Evolutionary conservation across 1,139 yeast species (phyloP), one percentile per base, ranked within the genome.

Genomic region (Entelexis sorbosivorans): DNA sequence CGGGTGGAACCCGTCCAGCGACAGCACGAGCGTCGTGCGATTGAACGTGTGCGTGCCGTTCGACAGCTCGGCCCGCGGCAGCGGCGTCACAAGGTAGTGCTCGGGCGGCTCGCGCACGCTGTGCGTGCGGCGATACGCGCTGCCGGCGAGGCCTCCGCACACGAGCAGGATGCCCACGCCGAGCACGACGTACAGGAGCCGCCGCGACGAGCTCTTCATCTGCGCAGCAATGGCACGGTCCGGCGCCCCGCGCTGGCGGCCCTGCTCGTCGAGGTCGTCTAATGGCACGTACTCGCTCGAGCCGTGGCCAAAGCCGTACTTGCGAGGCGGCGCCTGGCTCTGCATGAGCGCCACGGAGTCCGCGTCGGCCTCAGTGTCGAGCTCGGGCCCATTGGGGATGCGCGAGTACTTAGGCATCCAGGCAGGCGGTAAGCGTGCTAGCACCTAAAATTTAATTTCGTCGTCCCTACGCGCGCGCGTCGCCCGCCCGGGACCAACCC

Each of bases 1-100:
- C 10, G 96, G 96, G 64, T 88, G 95, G 66, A 88, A 84, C 13
- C 96, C 96, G 63, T 85, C 96, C 39, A 88, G 66, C 0, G 95
- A 85, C 1, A 88, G 70, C 50, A 87, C 65, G 1, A 88, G 67
- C 0, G 96, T 88, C 4, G 95, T 79, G 20, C 93, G 86, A 59
- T 80, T 72, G 66, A 81, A 87, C 1, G 69, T 69, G 56, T 79
- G 81, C 0, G 96, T 85, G 2, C 91, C 85, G 63, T 88, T 88
- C 20, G 73, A 68, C 24, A 77, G 47, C 16, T 6, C 16, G 7
- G 44, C 35, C n/a, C 17, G 19, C 20, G 44, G 35, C 29, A 50
- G 52, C 24, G 52, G 56, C 31, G 36, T 10, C 13, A 40, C 11
- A 2, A 55, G 52, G 29, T 43, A 48, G 10, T 42, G 29, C n/a